A percentile compares a stretch with the other conserved stretches of the same genome.
Conservation (phyloP, 306 rosid genomes). For the Dalbergia oliveri region DNA sequence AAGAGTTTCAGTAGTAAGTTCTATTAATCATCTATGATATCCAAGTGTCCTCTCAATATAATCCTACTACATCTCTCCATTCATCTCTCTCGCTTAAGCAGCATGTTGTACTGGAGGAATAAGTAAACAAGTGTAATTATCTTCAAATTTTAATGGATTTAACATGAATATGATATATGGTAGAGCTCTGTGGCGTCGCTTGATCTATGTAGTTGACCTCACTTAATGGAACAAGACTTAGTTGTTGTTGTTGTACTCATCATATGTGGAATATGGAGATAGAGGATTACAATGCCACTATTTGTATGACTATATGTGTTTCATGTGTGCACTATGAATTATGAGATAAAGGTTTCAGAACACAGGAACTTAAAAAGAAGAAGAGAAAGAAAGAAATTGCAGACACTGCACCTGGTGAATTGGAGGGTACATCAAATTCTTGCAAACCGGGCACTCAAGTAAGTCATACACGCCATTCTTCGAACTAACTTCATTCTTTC, state of each 20-base stretch:
- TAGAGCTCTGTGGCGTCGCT: too few relatives aligned
- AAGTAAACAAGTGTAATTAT: background rate
- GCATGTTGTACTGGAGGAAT: constrained; percentile 23
- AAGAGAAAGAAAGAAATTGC: constrained; percentile 13
- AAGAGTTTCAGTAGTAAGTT: constrained; percentile 21
- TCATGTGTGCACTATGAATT: constrained; percentile 6
- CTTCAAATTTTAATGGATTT: background rate
- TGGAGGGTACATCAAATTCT: constrained; percentile 90
- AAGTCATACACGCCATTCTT: constrained; percentile 85
- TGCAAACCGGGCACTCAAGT: constrained; percentile 91
- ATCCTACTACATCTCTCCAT: constrained; percentile 15
- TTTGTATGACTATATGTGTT: background rate
- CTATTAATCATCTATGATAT: background rate
- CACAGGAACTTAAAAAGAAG: background rate
- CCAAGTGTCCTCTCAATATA: background rate
- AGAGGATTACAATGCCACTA: constrained; percentile 10
- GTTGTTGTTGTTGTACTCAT: background rate
- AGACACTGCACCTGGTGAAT: constrained; percentile 79
- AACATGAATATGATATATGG: too few relatives aligned
- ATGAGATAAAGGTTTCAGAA: background rate
- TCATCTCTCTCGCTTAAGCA: constrained; percentile 7
- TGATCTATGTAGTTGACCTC: too few relatives aligned
- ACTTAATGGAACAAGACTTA: too few relatives aligned
- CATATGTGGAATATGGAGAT: background rate
- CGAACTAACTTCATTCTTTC: constrained; percentile 68